Evolutionary conservation across 805 yeast genomes (phyloP).

Genomic region (Yarrowia sp.): DNA sequence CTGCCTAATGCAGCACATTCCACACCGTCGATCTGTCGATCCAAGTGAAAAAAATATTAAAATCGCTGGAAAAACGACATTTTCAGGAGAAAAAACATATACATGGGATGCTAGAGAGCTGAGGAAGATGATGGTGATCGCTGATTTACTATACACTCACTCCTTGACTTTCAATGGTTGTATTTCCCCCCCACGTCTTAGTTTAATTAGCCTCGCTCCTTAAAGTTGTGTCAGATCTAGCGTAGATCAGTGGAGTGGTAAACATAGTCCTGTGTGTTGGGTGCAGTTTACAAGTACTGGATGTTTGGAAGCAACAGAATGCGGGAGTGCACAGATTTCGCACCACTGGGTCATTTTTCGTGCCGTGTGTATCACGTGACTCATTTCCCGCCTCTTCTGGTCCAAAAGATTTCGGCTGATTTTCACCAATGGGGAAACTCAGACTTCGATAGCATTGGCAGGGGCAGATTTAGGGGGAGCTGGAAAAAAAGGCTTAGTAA

Average conservation of each 20-base stretch:
- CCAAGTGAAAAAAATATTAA: not conserved
- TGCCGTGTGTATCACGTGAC: not conserved
- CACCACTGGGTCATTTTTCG: too few relatives aligned
- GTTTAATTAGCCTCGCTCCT: conserved; percentile 1
- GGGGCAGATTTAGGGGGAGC: conserved; percentile 3
- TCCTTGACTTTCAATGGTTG: too few relatives aligned
- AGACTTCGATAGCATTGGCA: conserved; percentile 9
- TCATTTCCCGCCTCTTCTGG: too few relatives aligned
- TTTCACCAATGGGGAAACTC: conserved; percentile 29
- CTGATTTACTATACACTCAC: too few relatives aligned
- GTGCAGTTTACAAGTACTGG: not conserved
- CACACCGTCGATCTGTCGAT: conserved; percentile 14
- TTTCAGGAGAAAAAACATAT: not conserved
- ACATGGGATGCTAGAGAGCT: too few relatives aligned
- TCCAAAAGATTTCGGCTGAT: not conserved
- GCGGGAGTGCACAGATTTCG: too few relatives aligned
- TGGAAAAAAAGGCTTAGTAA: not conserved
- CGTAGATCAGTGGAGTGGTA: conserved; percentile 5
- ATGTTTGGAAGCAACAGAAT: not conserved
- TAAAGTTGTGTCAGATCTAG: conserved; percentile 18
- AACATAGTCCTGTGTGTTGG: not conserved
- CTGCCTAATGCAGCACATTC: conserved; percentile 14
- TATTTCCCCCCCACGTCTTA: too few relatives aligned
- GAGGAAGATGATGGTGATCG: too few relatives aligned
- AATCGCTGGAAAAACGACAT: not conserved